Conservation (phyloP, 106 monocot species). For the Dendrobium officinale region DNA sequence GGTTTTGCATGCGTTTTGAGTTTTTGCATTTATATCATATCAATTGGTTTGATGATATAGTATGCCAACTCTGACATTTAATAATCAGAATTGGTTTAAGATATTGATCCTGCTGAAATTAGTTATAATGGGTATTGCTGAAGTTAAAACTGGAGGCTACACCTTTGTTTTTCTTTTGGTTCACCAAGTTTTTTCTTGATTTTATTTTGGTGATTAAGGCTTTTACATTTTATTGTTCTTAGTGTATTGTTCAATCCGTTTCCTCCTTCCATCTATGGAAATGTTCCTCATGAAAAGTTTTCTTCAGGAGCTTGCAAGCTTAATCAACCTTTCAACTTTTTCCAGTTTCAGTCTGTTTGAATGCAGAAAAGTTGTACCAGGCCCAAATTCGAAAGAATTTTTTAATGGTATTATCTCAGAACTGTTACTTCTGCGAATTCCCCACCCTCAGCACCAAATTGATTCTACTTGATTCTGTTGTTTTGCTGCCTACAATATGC, state of each 20-base stretch:
- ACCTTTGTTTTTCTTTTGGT: neutral
- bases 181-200: neutral
- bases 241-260: neutral
- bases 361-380: constrained; percentile 73
- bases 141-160: neutral
- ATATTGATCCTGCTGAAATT: neutral
- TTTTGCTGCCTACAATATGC: neutral
- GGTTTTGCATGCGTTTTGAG: too few relatives aligned
- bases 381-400: constrained; percentile 66
- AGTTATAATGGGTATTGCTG: neutral
- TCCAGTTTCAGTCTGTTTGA: constrained; percentile 98
- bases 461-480: neutral
- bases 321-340: constrained; percentile 88
- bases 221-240: neutral
- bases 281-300: neutral
- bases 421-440: too few relatives aligned
- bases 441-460: too few relatives aligned
- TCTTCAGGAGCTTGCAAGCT: constrained; percentile 80
- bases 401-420: constrained; percentile 49
- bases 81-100: neutral
- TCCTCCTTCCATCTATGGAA: neutral
- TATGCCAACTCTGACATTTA: neutral
- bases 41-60: neutral
- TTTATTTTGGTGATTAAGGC: neutral
- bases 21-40: neutral